Evolutionary conservation across 225 moss, liverwort and hornwort species (phyloP), one percentile per base, ranked within the genome.

Genomic region (Ulota crispa): DNA sequence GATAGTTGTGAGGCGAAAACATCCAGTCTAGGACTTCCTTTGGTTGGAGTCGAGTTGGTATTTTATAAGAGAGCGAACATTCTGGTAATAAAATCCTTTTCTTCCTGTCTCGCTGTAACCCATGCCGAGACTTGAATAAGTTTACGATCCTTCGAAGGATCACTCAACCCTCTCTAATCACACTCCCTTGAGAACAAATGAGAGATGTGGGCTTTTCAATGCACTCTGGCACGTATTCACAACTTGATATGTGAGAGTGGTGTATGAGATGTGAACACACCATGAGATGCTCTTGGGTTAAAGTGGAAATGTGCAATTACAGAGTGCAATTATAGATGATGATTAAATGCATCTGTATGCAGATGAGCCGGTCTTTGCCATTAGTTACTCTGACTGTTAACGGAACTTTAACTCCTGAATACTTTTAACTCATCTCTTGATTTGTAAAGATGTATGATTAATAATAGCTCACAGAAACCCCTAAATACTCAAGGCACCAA

Each of bases 41-140:
- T 62, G 34, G 32, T 36, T 71, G 61, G 60, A 24, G 34, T 80
- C 26, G 47, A 71, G 80, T 71, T 60, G 71, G 32, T 45, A 71
- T 24, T 74, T 57, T 27, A 23, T 32, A 37, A 81, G 75, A 67
- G 57, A 57, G 56, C 81, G 24, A 43, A 13, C 12, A 42, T 34
- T 74, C 28, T 55, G 67, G 45, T 11, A 81, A 74, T 74, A 43
- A 45, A 56, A 75, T 56, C 24, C 32, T 32, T 2, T 56, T 74
- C 65, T 64, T 41, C 65, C 42, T 32, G 66, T 56, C 53, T 75
- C 24, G 43, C 36, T 41, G 39, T 41, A 14, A 39, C 21, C 64
- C 37, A 20, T n/a, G 43, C 60, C 32, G 31, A 37, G 53, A 39
- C 36, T 21, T 64, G 26, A 20, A 52, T 60, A 31, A 70, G 79